Evolutionary conservation across 768 basidiomycete species (phyloP).

Genomic region (Nidularia sp.): DNA sequence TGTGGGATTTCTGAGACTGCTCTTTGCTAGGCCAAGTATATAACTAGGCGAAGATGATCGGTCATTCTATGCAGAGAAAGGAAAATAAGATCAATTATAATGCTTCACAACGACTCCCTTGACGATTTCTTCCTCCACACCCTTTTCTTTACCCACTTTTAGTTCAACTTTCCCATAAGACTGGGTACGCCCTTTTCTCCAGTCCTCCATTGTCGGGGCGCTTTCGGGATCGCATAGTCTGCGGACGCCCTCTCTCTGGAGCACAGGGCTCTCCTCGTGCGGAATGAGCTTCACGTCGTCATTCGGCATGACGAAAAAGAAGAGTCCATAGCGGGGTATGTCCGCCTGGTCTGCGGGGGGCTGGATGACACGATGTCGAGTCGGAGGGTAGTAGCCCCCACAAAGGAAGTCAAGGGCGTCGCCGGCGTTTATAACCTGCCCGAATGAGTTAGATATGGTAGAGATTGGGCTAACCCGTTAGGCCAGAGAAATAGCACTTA

Average conservation of each 20-base stretch:
- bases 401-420: slow-evolving; percentile 59
- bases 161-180: slow-evolving; percentile 49
- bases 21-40: too few relatives aligned
- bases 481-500: slow-evolving; percentile 12
- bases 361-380: slow-evolving; percentile 42
- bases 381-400: slow-evolving; percentile 36
- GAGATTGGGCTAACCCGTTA: too few relatives aligned
- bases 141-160: slow-evolving; percentile 31
- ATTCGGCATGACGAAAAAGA: slow-evolving; percentile 54
- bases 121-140: slow-evolving; percentile 52
- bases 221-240: slow-evolving; percentile 29
- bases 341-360: slow-evolving; percentile 51
- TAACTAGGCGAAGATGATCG: too few relatives aligned
- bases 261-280: slow-evolving; percentile 39
- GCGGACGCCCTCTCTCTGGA: slow-evolving; percentile 38
- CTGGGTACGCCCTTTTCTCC: slow-evolving; percentile 45
- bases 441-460: not conserved
- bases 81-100: slow-evolving; percentile 34
- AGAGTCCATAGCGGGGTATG: slow-evolving; percentile 47
- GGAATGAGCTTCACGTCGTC: slow-evolving; percentile 46
- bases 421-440: slow-evolving; percentile 55
- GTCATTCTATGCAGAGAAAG: too few relatives aligned
- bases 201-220: slow-evolving; percentile 48
- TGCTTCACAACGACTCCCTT: slow-evolving; percentile 54
- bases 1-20: too few relatives aligned